phyloP scores from a whole-genome alignment of 371 early-diverging fungal species.

The Apophysomyces sp. region DNA sequence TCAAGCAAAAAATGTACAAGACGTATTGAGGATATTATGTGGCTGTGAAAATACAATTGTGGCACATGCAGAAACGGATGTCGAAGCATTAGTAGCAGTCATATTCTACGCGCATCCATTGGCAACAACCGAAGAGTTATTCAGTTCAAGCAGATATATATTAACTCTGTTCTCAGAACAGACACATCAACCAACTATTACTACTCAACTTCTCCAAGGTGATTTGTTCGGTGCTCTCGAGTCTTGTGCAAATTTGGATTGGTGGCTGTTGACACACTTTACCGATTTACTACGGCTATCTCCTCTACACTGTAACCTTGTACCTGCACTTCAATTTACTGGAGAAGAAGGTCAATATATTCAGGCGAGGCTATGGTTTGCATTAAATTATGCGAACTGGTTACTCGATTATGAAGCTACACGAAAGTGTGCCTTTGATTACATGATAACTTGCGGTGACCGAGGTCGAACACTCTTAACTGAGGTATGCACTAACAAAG shows the following conservation, averaged over 20 bases:
- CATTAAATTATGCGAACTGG: neutral
- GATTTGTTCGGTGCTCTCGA: neutral
- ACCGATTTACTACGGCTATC: neutral
- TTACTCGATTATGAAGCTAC: neutral
- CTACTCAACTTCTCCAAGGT: neutral
- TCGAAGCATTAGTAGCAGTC: neutral
- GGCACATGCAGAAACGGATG: neutral
- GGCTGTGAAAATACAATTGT: neutral
- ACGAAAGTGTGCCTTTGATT: neutral
- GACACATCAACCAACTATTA: neutral
- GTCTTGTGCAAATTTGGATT: neutral
- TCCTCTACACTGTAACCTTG: neutral
- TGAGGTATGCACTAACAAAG: neutral
- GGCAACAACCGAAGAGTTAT: neutral
- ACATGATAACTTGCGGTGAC: neutral
- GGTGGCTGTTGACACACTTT: neutral
- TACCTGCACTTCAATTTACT: neutral
- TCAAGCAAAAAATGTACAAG: neutral
- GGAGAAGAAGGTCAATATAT: neutral
- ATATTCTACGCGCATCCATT: neutral
- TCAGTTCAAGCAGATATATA: neutral
- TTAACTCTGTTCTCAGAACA: neutral
- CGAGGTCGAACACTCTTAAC: neutral
- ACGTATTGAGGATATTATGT: neutral
- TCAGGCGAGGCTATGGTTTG: neutral